phyloP scores from a whole-genome alignment of 495 filamentous ascomycete species.

The Xeromyces bisporus region DNA sequence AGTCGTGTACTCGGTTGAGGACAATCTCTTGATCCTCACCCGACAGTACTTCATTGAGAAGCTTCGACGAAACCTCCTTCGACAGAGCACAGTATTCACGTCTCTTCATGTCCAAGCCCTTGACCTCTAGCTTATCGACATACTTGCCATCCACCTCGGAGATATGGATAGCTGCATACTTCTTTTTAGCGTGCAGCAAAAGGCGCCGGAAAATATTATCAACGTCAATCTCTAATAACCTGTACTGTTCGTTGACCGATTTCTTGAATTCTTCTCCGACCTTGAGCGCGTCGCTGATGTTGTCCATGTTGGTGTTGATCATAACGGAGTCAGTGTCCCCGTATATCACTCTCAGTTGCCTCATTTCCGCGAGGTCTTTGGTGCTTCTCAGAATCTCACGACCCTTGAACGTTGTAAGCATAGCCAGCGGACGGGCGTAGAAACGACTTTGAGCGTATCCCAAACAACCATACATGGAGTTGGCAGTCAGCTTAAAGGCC shows the following conservation, averaged over 20 bases:
- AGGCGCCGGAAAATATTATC: slow-evolving; percentile 93
- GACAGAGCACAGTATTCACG: slow-evolving; percentile 90
- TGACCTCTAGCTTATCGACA: slow-evolving; percentile 89
- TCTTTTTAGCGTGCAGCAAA: slow-evolving; percentile 94
- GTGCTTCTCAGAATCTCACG: slow-evolving; percentile 93
- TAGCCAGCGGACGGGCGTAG: slow-evolving; percentile 84
- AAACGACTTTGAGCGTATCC: slow-evolving; percentile 93
- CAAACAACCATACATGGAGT: slow-evolving; percentile 98
- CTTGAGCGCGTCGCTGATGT: slow-evolving; percentile 75
- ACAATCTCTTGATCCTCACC: slow-evolving; percentile 84
- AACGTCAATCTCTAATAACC: slow-evolving; percentile 87
- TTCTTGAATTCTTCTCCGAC: slow-evolving; percentile 70
- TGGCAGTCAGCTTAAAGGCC: slow-evolving; percentile 90
- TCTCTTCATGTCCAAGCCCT: slow-evolving; percentile 93
- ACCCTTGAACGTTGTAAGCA: slow-evolving; percentile 92
- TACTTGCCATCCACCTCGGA: slow-evolving; percentile 78
- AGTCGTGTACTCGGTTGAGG: slow-evolving; percentile 78
- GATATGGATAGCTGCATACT: slow-evolving; percentile 94
- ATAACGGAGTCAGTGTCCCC: slow-evolving; percentile 99
- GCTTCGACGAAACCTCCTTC: slow-evolving; percentile 70
- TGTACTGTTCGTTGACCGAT: slow-evolving; percentile 77
- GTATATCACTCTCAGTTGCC: slow-evolving; percentile 82
- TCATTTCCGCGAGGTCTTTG: slow-evolving; percentile 83
- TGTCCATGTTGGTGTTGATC: slow-evolving; percentile 97
- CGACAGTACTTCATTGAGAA: slow-evolving; percentile 82